These are phyloP conservation scores for Emmonsia crescens DNA, from an alignment of 2,329 filamentous ascomycete genomes.

Conservation along the genomic window DNA sequence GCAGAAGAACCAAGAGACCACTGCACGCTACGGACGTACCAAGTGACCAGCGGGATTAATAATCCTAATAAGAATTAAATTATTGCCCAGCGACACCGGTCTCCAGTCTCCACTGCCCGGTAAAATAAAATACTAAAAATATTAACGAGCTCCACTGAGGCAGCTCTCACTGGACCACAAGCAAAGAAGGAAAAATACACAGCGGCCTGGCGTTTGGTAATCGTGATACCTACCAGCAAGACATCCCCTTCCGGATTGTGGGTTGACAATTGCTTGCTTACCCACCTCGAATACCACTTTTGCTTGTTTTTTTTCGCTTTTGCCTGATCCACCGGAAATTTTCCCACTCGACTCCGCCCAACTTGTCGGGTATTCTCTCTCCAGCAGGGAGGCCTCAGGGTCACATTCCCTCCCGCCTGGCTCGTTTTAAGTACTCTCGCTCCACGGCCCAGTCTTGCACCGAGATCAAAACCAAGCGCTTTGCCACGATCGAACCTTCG, in stretches of 20 bases:
- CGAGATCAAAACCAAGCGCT: constrained; percentile 2
- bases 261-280: not conserved
- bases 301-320: not conserved
- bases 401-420: constrained; percentile 1
- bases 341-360: constrained; percentile 1
- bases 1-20: not conserved
- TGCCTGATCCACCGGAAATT: constrained; percentile 1
- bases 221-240: not conserved
- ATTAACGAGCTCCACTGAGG: not conserved
- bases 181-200: not conserved
- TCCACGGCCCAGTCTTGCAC: not conserved
- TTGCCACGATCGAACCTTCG: constrained; percentile 5
- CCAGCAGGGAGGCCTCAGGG: not conserved
- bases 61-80: not conserved
- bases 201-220: not conserved
- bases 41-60: not conserved
- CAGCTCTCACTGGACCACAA: not conserved
- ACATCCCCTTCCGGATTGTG: not conserved
- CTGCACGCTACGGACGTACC: not conserved
- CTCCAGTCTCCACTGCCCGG: not conserved
- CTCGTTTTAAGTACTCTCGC: not conserved
- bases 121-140: not conserved
- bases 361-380: constrained; percentile 1
- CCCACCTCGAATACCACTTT: not conserved
- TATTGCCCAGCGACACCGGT: not conserved